Base-by-base conservation (phyloP, 345 rosid genomes). In the Eucalyptus shirleyi region DNA sequence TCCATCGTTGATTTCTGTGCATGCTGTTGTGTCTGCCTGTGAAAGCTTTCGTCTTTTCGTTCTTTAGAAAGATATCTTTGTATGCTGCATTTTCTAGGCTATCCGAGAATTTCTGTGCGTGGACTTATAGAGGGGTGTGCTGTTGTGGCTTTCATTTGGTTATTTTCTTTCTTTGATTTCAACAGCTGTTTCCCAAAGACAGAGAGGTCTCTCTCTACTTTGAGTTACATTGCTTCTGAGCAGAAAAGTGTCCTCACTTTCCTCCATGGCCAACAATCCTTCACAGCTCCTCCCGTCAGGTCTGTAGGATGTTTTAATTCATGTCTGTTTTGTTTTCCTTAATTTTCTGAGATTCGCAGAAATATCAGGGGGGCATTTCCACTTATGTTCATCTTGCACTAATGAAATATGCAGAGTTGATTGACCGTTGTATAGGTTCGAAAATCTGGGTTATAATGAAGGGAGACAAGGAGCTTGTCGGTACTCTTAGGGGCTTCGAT, bases 371-470 rank as follows among this genome's bases (percentile, higher is more conserved):
- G 14, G 49, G 50, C 51, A 47, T 65, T 17, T 47, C 7, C 34
- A 21, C n/a, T 40, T 23, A 30, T 13, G 26, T 69, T 18, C 81
- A 34, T 69, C 32, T 23, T 47, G 77, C 44, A 34, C 69, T 59
- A 60, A 55, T 51, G 65, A 62, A 45, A 49, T 23, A 26, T 87
- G 91, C 88, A 90, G 91, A 83, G 81, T 77, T 88, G 65, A 90
- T 90, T 18, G 90, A 90, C 90, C 86, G 91, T 44, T 88, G 91
- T 86, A 87, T 90, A 30, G 90, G 90, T 26, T 88, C 86, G 5
- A 90, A 90, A 53, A 88, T 88, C 42, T 90, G 91, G 91, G 91
- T 90, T 26, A 90, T 90, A 86, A 88, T 90, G 91, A 90, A 88
- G 69, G 91, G 90, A 50, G 90, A 90, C 87, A 88, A 90, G 91